Evolutionary conservation across 768 basidiomycete species (phyloP).

Genomic region (Sutorius australiensis): DNA sequence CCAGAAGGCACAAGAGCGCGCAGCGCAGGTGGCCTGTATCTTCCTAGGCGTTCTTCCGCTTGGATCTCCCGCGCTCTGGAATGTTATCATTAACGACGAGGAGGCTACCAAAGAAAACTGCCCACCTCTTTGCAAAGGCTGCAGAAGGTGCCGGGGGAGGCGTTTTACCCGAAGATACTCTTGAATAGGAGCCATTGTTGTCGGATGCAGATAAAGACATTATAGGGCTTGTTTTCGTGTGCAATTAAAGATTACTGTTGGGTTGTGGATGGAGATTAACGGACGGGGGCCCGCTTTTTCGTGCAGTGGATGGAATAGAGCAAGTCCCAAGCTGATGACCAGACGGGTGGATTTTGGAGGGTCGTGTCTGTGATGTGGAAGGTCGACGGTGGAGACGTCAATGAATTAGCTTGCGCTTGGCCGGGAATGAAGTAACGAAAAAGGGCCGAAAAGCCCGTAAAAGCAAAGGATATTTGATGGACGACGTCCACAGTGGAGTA

Average conservation of each 20-base stretch:
- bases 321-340: constrained; percentile 14
- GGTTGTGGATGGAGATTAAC: constrained; percentile 36
- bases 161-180: constrained; percentile 82
- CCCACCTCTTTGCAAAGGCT: constrained; percentile 82
- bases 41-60: constrained; percentile 65
- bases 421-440: constrained; percentile 22
- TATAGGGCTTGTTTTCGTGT: constrained; percentile 56
- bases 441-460: constrained; percentile 17
- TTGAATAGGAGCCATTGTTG: constrained; percentile 77
- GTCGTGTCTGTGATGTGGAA: constrained; percentile 30
- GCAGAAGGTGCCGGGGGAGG: constrained; percentile 89
- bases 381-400: constrained; percentile 17
- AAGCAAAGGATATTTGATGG: constrained; percentile 32
- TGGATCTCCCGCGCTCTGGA: constrained; percentile 81
- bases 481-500: constrained; percentile 30
- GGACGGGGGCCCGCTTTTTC: constrained; percentile 30
- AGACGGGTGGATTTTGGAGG: constrained; percentile 17
- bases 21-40: constrained; percentile 82
- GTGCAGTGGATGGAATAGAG: constrained; percentile 28
- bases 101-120: constrained; percentile 13
- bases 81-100: constrained; percentile 13
- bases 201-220: constrained; percentile 90
- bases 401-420: constrained; percentile 33
- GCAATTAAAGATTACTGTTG: constrained; percentile 78
- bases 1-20: constrained; percentile 62